Conservation (phyloP, 768 basidiomycete genomes). For the Mycena amicta region DNA sequence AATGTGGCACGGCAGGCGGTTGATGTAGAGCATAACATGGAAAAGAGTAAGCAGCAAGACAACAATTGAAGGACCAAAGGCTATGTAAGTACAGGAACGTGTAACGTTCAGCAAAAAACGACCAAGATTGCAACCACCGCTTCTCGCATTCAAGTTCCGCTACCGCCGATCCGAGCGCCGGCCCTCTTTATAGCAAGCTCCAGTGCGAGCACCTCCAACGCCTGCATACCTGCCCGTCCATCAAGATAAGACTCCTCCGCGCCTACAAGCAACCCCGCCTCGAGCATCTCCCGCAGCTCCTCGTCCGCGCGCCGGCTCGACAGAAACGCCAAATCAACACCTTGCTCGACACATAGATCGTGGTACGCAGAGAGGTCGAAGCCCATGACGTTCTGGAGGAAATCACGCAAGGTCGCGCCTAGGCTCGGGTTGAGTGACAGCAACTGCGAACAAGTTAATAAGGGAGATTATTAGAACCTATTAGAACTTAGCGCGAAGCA, state of each 20-base stretch:
- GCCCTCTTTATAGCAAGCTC: conserved; percentile 4
- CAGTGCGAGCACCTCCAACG: conserved; percentile 10
- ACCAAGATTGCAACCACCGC: too few relatives aligned
- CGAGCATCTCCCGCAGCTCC: background rate
- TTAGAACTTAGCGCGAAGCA: background rate
- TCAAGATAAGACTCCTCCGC: background rate
- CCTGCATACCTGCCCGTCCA: background rate
- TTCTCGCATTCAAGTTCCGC: too few relatives aligned
- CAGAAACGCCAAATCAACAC: background rate
- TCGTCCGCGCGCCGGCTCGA: background rate
- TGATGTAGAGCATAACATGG: too few relatives aligned
- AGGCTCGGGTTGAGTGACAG: background rate
- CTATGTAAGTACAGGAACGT: too few relatives aligned
- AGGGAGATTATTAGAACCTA: too few relatives aligned
- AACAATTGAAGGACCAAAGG: too few relatives aligned
- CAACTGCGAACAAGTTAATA: too few relatives aligned
- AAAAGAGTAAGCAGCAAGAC: too few relatives aligned
- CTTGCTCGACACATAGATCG: background rate
- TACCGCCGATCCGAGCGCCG: too few relatives aligned
- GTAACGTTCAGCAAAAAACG: too few relatives aligned
- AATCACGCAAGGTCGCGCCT: background rate
- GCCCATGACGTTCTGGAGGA: conserved; percentile 16
- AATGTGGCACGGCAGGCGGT: too few relatives aligned
- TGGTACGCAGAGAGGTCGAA: too few relatives aligned
- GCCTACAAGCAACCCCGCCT: background rate